phyloP scores from a whole-genome alignment of 441 rosid species.

The Daphne laureola region DNA sequence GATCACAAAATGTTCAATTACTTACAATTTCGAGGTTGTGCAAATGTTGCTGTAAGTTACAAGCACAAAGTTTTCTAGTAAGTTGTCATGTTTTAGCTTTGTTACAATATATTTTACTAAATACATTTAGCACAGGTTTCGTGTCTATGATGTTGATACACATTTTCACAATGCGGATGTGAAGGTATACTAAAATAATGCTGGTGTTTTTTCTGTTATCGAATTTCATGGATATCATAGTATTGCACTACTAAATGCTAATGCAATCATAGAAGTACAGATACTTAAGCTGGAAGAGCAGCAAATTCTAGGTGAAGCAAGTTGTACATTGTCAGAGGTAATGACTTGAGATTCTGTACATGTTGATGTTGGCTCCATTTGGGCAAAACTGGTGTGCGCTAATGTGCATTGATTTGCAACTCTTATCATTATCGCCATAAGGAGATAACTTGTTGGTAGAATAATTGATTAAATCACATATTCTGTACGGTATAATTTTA shows the following conservation, averaged over 20 bases:
- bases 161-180: slow-evolving; percentile 62
- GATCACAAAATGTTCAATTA: slow-evolving; percentile 45
- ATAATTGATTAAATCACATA: too few relatives aligned
- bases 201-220: slow-evolving; percentile 1
- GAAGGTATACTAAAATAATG: slow-evolving; percentile 41
- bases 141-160: slow-evolving; percentile 71
- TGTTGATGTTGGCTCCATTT: too few relatives aligned
- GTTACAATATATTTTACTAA: slow-evolving; percentile 14
- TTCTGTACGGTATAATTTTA: too few relatives aligned
- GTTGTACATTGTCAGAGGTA: slow-evolving; percentile 78
- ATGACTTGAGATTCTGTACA: slow-evolving; percentile 5
- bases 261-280: slow-evolving; percentile 31
- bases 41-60: slow-evolving; percentile 73
- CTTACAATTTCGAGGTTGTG: slow-evolving; percentile 68
- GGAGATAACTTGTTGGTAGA: too few relatives aligned
- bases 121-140: slow-evolving; percentile 42
- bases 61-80: slow-evolving; percentile 4
- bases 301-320: slow-evolving; percentile 86
- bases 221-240: neutral
- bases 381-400: too few relatives aligned
- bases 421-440: too few relatives aligned
- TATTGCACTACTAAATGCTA: slow-evolving; percentile 8
- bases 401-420: too few relatives aligned
- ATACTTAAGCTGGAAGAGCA: slow-evolving; percentile 87
- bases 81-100: slow-evolving; percentile 12